Evolutionary conservation across 495 filamentous ascomycete species (phyloP), one percentile per base, ranked within the genome.

Genomic region (Clohesyomyces aquaticus): DNA sequence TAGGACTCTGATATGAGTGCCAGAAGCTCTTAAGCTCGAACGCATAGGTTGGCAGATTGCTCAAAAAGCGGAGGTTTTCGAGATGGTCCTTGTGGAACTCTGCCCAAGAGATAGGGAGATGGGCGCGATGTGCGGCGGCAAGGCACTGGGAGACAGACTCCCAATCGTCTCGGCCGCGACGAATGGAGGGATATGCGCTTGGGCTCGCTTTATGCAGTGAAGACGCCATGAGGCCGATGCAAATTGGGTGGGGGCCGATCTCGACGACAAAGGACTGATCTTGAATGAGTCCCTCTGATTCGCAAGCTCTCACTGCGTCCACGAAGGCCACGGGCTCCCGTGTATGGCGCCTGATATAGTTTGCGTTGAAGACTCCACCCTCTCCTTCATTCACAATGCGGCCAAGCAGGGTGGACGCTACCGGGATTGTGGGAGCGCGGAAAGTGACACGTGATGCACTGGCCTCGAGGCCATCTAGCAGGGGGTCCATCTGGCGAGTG

Each of bases 261-360:
- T 76, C 74, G 32, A 76, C 27, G 29, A 45, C 35, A 11, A 68
- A 50, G 22, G 55, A 62, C 16, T 64, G 58, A 10, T 59, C 65
- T 10, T 46, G 42, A 45, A 71, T 29, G 14, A 65, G 28, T 3
- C 61, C 55, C 11, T 50, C 29, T 0, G 45, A 66, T 70, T 83
- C 77, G 22, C 84, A 82, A n/a, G 82, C 77, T 25, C 83, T 76
- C 14, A 93, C 74, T 16, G 80, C 88, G 50, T 78, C 85, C 2
- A 87, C 74, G 74, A 96, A 87, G 67, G 92, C 82, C 62, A 96
- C 91, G 27, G 87, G 75, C 63, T 91, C 83, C 16, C 91, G 81
- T 28, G 84, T 85, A 66, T 91, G 88, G 8, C 81, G 77, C 42
- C 79, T 78, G n/a, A 95, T 80, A 65, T 95, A 95, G 29, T 51